Evolutionary conservation across 2,329 filamentous ascomycete species (phyloP), one percentile per base, ranked within the genome.

Genomic region (Orbilia brochopaga): DNA sequence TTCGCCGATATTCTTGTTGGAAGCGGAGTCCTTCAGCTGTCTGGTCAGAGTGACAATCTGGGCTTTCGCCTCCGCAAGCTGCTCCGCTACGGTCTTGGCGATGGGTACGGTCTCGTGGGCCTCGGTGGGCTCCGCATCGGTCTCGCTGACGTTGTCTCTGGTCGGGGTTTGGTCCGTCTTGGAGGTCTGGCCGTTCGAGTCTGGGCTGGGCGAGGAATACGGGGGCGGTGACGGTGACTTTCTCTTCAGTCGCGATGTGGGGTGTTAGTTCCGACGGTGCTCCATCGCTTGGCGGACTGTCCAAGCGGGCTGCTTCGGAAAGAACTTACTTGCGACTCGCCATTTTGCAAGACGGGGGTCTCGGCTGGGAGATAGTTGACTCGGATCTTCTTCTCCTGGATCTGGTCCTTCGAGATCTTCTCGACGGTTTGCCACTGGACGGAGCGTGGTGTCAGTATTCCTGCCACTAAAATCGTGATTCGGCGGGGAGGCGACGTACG

Each of bases 321-420:
- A 51, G 10, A 23, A 60, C 51, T 58, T 55, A 73, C 74, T 73
- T 56, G 77, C 67, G 48, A 69, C 70, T 60, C 74, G 67, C 74
- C 55, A 67, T 74, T 69, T 52, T 73, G 53, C 61, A 63, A 48
- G 64, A 54, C 54, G 30, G 73, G 27, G 56, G 73, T 55, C 69
- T 84, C 84, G 55, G 86, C 85, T 8, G 88, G 83, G 46, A 97
- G 83, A 84, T 93, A 99, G 76, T 85, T 85, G 74, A 99, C 94
- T 52, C 93, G 88, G 76, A 99, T 99, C 84, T 97, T 99, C 83
- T 89, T 91, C 83, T 99, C 94, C 77, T 92, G 87, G 69, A 99
- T 88, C 21, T 85, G 83, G 13, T 85, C 83, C 82, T 95, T 97
- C 66, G 90, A 85, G 8, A 85, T 85, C 78, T 88, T 85, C 83